Evolutionary conservation across 2,329 filamentous ascomycete genomes (phyloP).

Genomic region (Trichoderma sp.): DNA sequence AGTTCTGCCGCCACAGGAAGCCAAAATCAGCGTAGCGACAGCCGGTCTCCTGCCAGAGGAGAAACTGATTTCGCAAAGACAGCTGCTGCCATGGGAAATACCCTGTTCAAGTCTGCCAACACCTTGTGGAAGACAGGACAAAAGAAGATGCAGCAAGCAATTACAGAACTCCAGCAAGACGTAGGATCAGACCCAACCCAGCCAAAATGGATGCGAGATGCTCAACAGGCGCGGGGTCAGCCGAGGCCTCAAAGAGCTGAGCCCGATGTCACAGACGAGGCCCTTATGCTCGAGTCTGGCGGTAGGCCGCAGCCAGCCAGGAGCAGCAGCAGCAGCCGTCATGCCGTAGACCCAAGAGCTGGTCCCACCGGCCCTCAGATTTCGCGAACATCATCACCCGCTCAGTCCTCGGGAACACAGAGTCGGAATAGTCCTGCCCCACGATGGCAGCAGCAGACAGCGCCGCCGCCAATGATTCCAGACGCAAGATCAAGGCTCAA

Average conservation of each 20-base stretch:
- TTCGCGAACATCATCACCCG: conserved; percentile 53
- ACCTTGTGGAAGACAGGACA: conserved; percentile 93
- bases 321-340: conserved; percentile 30
- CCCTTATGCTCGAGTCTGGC: conserved; percentile 74
- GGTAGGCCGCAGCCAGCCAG: conserved; percentile 51
- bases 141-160: conserved; percentile 89
- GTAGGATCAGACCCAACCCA: conserved; percentile 66
- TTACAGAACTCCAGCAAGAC: conserved; percentile 77
- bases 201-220: conserved; percentile 93
- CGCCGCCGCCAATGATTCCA: conserved; percentile 39
- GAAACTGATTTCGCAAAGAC: conserved; percentile 78
- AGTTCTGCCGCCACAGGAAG: conserved; percentile 36
- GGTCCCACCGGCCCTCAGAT: conserved; percentile 37
- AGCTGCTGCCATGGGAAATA: conserved; percentile 80
- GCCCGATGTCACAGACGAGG: conserved; percentile 65
- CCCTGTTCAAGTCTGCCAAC: conserved; percentile 89
- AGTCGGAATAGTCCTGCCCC: conserved; percentile 51
- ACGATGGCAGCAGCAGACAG: conserved; percentile 58
- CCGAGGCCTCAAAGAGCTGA: conserved; percentile 33
- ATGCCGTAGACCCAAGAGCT: conserved; percentile 30
- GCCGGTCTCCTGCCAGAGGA: conserved; percentile 53
- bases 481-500: conserved; percentile 59
- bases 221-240: conserved; percentile 48
- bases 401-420: conserved; percentile 46
- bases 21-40: conserved; percentile 45